Base-by-base conservation (phyloP, 495 filamentous ascomycete genomes). In the Penicillium daleae region DNA sequence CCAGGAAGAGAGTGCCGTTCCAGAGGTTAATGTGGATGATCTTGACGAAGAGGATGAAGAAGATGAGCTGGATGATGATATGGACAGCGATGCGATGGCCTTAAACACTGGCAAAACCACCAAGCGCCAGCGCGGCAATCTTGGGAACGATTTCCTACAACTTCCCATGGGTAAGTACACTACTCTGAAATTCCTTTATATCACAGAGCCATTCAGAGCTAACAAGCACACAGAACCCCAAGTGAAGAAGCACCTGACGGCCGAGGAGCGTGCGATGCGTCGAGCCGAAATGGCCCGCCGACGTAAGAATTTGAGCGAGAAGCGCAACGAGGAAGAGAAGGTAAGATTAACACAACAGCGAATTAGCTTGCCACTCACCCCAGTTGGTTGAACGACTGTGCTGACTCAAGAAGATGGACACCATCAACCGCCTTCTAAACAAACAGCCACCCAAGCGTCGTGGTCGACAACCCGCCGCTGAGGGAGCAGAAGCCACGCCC, bases 311-410 rank as follows among this genome's bases (percentile, higher is more conserved):
- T 84, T 99, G n/a, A 95, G 90, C 65, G 95, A 98, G 72, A 97
- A 97, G 82, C 90, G 95, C 27, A 95, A 97, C 60, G 96, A 99
- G 71, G 96, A 99, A 80, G 96, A 98, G 79, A 99, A 99, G 87
- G 93, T 92, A 79, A 46, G 42, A 22, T 46, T 19, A 9, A 46
- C 24, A 9, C 42, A 6, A 22, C 9, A 46, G 9, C 42, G 12
- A 24, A 46, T 13, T 31, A 6, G 27, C 24, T 29, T 32, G 49
- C 3, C 4, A 15, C 5, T 31, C n/a, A 29, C 1, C 5, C 19
- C 40, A 19, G 29, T 50, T 19, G 3, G 6, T 24, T 52, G 29
- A 33, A 9, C 12, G 49, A 3, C 12, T 13, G 27, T 6, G 26
- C 62, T 68, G 27, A 68, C 44, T 22, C 8, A n/a, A 13, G 12